These are phyloP conservation scores for Trametes hirsuta DNA, from an alignment of 1,284 basidiomycete genomes.

Conservation along the genomic window DNA sequence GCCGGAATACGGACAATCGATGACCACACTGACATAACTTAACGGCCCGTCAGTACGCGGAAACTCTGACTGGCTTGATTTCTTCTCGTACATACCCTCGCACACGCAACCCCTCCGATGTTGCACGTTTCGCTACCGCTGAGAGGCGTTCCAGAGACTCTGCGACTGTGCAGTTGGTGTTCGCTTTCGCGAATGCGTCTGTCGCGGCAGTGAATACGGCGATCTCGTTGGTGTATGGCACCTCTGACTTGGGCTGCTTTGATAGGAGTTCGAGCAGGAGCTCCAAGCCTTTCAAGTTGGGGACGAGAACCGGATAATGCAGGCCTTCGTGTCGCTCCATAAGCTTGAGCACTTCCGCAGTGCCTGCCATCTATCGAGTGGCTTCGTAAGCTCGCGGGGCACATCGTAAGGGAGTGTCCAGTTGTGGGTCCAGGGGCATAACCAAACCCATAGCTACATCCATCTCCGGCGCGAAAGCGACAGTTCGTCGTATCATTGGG, in stretches of 20 bases:
- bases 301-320: slow-evolving; percentile 85
- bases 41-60: neutral
- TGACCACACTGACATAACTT: slow-evolving; percentile 86
- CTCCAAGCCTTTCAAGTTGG: slow-evolving; percentile 81
- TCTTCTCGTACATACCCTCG: slow-evolving; percentile 41
- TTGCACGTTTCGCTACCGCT: slow-evolving; percentile 66
- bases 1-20: slow-evolving; percentile 88
- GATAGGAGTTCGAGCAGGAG: slow-evolving; percentile 61
- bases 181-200: slow-evolving; percentile 85
- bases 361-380: slow-evolving; percentile 80
- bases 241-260: slow-evolving; percentile 35
- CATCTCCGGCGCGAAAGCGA: neutral
- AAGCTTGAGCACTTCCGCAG: slow-evolving; percentile 66
- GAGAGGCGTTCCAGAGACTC: slow-evolving; percentile 74
- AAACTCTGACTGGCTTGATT: neutral
- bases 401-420: too few relatives aligned
- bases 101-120: slow-evolving; percentile 68
- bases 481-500: neutral
- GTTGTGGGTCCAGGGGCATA: too few relatives aligned
- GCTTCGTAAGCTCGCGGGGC: too few relatives aligned
- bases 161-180: slow-evolving; percentile 79
- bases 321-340: slow-evolving; percentile 58
- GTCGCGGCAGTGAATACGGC: slow-evolving; percentile 91
- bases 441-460: too few relatives aligned
- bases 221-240: slow-evolving; percentile 77